Evolutionary conservation across 140 eudicot species (phyloP).

Genomic region (Ambrosia hybrid): DNA sequence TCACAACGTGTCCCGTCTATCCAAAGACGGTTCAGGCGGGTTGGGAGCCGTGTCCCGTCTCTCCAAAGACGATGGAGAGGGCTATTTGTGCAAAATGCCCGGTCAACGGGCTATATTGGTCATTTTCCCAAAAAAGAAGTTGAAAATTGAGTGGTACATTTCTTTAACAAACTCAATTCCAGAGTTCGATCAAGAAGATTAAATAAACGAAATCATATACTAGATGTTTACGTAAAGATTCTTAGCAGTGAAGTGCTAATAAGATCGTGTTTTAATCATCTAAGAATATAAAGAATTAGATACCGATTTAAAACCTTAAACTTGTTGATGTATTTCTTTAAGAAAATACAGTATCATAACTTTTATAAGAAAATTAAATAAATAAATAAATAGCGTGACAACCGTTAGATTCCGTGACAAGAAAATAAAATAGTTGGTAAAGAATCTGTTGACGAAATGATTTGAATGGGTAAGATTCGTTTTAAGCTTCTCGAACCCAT

Average conservation of each 20-base stretch:
- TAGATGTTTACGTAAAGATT: not conserved
- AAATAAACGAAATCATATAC: not conserved
- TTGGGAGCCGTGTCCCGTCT: too few relatives aligned
- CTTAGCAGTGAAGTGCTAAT: not conserved
- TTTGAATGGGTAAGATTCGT: conserved; percentile 32
- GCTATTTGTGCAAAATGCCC: too few relatives aligned
- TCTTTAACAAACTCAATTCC: too few relatives aligned
- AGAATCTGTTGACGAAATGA: conserved; percentile 24
- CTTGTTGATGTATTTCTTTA: not conserved
- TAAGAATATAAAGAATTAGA: not conserved
- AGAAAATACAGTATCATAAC: too few relatives aligned
- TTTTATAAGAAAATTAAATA: too few relatives aligned
- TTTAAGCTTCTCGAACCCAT: conserved; percentile 26
- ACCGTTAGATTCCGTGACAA: conserved; percentile 21
- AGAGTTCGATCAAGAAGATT: not conserved
- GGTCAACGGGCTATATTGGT: too few relatives aligned
- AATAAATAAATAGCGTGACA: not conserved
- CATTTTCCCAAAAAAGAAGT: too few relatives aligned
- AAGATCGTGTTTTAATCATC: not conserved
- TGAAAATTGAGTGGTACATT: too few relatives aligned
- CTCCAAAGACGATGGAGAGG: too few relatives aligned
- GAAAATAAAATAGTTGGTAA: conserved; percentile 3
- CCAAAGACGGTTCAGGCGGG: too few relatives aligned
- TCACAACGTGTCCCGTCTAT: too few relatives aligned
- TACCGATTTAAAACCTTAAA: conserved; percentile 2